Base-by-base conservation (phyloP, 805 yeast genomes). In the Metschnikowia vanudenii region DNA sequence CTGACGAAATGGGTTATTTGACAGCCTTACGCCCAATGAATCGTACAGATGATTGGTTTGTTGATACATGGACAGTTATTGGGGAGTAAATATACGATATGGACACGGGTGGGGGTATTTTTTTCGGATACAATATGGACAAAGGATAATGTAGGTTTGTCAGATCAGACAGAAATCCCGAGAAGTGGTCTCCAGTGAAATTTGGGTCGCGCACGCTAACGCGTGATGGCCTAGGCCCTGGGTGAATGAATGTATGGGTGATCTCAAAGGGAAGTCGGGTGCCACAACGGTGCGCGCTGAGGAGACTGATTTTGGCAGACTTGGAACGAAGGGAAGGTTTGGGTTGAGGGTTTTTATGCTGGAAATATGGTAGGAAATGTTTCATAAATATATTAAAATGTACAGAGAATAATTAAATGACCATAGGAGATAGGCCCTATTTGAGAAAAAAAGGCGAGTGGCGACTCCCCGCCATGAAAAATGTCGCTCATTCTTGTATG, bases 1-100 rank as follows among this genome's bases (percentile, higher is more conserved):
- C 37, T 45, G 44, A 58, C 92, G 75, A 63, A 85, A 85, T n/a
- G 92, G 92, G 55, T 85, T 85, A 2, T 82, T 71, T 6, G 90
- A 83, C 43, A 82, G 64, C 52, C 81, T 61, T 55, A 78, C 62
- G 38, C 67, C 71, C 18, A 62, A 50, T 12, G 75, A 69, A 29
- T 62, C 57, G 54, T 62, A 61, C 46, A 65, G 59, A 36, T 60
- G 62, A 40, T 66, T 67, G 20, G 69, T 70, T 53, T 68, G 74
- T 51, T 63, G 69, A 44, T 71, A 71, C 80, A 78, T 53, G 60
- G 16, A 35, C 29, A 13, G 14, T 22, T n/a, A 40, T 17, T 16
- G 41, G 14, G 22, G 18, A 20, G 19, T 12, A 11, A 13, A 12
- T 24, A 22, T 22, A 20, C 17, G 18, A 36, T 31, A 16, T 14